Base-by-base conservation (phyloP, 306 rosid genomes). In the Delonix regia region DNA sequence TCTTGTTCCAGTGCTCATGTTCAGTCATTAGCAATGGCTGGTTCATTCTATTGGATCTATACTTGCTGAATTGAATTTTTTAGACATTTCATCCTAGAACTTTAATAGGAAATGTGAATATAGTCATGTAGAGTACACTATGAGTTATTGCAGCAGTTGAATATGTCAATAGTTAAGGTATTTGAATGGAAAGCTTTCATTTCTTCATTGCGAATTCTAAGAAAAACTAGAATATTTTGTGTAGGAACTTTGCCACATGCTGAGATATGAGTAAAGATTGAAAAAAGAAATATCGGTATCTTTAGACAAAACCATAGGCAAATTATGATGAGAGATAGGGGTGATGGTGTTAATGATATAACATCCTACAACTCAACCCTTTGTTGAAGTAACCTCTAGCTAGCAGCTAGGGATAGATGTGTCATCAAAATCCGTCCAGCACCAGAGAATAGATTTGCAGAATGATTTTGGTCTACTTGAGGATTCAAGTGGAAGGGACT, bases 271-370 rank as follows among this genome's bases (percentile, higher is more conserved):
- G n/a, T 69, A 25, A 45, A 49, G 79, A 57, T 67, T 65, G 69
- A 67, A 4, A 19, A 69, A 38, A 73, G 73, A 73, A 61, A 65
- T 59, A 24, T 45, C 60, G 74, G 48, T 16, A 73, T 47, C 64
- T 48, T 75, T 4, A 57, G 76, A 15, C 62, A 48, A 15, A 66
- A 74, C 45, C 28, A 18, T 74, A 22, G 11, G 47, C 69, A 3
- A 75, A 57, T 42, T 38, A 38, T 42, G 18, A 27, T 66, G 78
- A 70, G 59, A 57, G 60, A 59, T 11, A 69, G 30, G 69, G 39
- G 69, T 36, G 38, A 24, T 67, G 11, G 39, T 60, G 25, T 68
- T 60, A 57, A 27, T 42, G 48, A 52, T 56, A 25, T 34, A 44
- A 36, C 34, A 11, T 71, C 57, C 47, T 44, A 69, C 51, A 64